Evolutionary conservation across 306 rosid genomes (phyloP).

Genomic region (Prunus mira): DNA sequence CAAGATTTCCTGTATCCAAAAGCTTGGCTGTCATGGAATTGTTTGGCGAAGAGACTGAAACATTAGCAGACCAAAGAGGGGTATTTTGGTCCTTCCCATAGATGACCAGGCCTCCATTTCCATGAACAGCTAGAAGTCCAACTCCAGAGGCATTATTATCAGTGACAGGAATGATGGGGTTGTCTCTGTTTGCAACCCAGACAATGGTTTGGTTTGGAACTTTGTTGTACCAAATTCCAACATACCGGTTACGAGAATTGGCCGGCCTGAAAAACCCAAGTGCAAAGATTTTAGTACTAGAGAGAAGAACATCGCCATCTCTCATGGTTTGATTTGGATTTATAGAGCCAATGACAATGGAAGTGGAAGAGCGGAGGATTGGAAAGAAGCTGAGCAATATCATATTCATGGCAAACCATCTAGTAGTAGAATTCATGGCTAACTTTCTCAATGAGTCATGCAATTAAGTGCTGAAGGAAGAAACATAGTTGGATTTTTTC

Average conservation of each 20-base stretch:
- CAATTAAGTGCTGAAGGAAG: no score
- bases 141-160: neutral
- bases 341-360: no score
- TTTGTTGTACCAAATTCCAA: constrained; percentile 55
- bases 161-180: constrained; percentile 20
- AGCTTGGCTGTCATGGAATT: constrained; percentile 21
- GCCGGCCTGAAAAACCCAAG: constrained; percentile 55
- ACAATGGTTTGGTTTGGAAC: constrained; percentile 33
- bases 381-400: no score
- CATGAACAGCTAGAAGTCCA: constrained; percentile 20
- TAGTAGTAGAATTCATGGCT: no score
- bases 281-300: constrained; percentile 38
- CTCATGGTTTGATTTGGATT: constrained; percentile 17
- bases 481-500: no score
- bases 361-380: no score
- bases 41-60: neutral
- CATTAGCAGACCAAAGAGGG: constrained; percentile 18
- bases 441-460: no score
- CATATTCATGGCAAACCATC: no score
- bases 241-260: constrained; percentile 27
- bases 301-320: constrained; percentile 52
- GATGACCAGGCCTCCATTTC: constrained; percentile 19
- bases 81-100: neutral
- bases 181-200: constrained; percentile 67
- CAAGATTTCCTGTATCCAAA: constrained; percentile 20